Evolutionary conservation across 345 rosid genomes (phyloP), one percentile per base, ranked within the genome.

Genomic region (Brassica nigra): DNA sequence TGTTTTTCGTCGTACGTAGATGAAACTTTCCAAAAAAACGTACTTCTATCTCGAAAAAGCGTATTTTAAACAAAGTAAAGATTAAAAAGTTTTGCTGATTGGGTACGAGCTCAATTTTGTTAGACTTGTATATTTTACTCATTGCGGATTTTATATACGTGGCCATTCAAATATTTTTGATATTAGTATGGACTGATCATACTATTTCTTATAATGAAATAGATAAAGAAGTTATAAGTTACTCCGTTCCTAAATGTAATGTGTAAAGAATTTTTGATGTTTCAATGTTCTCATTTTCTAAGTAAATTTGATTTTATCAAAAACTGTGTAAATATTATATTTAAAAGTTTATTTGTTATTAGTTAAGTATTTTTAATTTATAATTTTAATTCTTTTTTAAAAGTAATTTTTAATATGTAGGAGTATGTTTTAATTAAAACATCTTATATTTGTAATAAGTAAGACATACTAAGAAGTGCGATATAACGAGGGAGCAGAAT

Each of bases 1-100:
- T 80, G 75, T 68, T 80, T 73, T 74, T 68, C 78, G 62, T 73
- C 55, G 18, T 52, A 52, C 20, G 70, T 74, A 73, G 39, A 61
- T 79, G 78, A 58, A 58, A 72, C 20, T 54, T 54, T 52, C 27
- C 27, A 23, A 23, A 23, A 23, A 23, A 23, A 23, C 27, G 27
- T 23, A 23, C 27, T 23, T 23, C 27, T 23, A 23, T 23, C 27
- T 23, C 27, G 27, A 23, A 23, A 23, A 23, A 23, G 27, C 27
- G 27, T 23, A 23, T 62, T 28, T 20, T 20, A 16, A 52, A 9
- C 57, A 31, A 71, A 15, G 15, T 47, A 6, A 8, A 5, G 4
- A 9, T 23, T 6, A 3, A 6, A 23, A 14, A 28, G n/a, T 44
- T 49, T n/a, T 49, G 18, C 55, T 49, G 2, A 49, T 49, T 49